phyloP scores from a whole-genome alignment of 2,329 filamentous ascomycete genomes.

The Cladophialophora bantiana region DNA sequence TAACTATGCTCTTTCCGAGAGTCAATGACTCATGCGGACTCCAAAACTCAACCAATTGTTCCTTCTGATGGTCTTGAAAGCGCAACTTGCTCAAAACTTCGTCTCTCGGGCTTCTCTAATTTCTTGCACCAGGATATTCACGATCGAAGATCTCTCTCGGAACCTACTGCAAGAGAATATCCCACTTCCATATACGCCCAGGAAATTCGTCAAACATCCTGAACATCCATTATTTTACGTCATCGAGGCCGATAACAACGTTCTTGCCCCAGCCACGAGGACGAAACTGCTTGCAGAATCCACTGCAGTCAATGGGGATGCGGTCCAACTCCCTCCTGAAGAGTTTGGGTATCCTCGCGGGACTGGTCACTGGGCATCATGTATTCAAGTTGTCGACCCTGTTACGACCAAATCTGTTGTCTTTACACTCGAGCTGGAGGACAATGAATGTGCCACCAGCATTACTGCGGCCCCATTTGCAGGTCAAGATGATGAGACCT shows the following conservation, averaged over 20 bases:
- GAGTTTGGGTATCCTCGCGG: constrained; percentile 90
- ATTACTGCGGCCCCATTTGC: constrained; percentile 84
- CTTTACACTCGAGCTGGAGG: constrained; percentile 79
- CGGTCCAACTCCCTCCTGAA: constrained; percentile 72
- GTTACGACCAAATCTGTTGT: constrained; percentile 74
- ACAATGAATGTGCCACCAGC: constrained; percentile 92
- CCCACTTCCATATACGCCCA: constrained; percentile 86
- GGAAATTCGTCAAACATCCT: constrained; percentile 85
- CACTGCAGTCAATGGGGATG: constrained; percentile 73
- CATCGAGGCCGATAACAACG: constrained; percentile 92
- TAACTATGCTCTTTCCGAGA: constrained; percentile 52
- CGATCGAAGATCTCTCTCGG: constrained; percentile 82
- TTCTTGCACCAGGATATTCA: constrained; percentile 73
- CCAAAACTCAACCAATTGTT: constrained; percentile 81
- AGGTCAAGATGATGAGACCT: constrained; percentile 86
- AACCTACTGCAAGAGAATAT: constrained; percentile 88
- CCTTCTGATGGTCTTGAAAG: constrained; percentile 74
- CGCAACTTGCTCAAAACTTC: neutral
- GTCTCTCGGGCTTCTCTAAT: constrained; percentile 18
- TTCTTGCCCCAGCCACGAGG: constrained; percentile 79
- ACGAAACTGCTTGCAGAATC: constrained; percentile 77
- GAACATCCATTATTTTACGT: constrained; percentile 91
- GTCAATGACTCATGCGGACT: constrained; percentile 53
- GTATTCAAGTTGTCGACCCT: constrained; percentile 90
- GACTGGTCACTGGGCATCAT: constrained; percentile 90